phyloP scores from a whole-genome alignment of 768 basidiomycete genomes.

The Coprinopsis marcescibilis region DNA sequence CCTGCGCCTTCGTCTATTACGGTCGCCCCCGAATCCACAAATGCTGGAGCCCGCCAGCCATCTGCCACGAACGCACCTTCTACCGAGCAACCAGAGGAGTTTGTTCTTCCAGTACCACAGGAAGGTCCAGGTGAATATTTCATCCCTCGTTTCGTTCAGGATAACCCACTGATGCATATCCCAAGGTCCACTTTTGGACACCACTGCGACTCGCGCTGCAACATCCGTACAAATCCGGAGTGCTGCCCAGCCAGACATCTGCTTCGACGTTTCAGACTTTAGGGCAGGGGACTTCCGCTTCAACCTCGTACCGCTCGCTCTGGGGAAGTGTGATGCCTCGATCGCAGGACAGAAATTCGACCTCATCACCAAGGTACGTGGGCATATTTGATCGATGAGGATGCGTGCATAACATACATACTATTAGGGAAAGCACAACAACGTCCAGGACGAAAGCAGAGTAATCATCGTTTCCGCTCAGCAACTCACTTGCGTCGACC shows the following conservation, averaged over 20 bases:
- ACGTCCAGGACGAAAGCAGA: conserved; percentile 17
- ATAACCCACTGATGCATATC: too few species aligned
- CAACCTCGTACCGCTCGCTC: conserved; percentile 18
- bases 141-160: background rate
- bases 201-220: conserved; percentile 19
- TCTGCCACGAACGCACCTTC: too few species aligned
- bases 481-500: conserved; percentile 19
- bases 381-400: background rate
- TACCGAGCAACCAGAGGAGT: conserved; percentile 1
- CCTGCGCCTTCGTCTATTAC: too few species aligned
- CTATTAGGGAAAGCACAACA: conserved; percentile 16
- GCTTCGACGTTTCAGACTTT: conserved; percentile 17
- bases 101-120: conserved; percentile 5
- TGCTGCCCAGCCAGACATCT: conserved; percentile 13
- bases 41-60: too few species aligned
- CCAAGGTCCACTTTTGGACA: conserved; percentile 17
- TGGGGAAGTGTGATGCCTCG: conserved; percentile 14
- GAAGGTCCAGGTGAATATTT: conserved; percentile 5
- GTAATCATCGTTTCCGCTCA: conserved; percentile 18
- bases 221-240: conserved; percentile 17
- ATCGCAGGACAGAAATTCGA: conserved; percentile 17
- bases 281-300: conserved; percentile 18
- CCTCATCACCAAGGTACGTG: conserved; percentile 16
- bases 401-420: background rate
- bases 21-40: too few species aligned